Evolutionary conservation across 31 red algal genomes (phyloP).

Genomic region (Odonthalia washingtoniensis): DNA sequence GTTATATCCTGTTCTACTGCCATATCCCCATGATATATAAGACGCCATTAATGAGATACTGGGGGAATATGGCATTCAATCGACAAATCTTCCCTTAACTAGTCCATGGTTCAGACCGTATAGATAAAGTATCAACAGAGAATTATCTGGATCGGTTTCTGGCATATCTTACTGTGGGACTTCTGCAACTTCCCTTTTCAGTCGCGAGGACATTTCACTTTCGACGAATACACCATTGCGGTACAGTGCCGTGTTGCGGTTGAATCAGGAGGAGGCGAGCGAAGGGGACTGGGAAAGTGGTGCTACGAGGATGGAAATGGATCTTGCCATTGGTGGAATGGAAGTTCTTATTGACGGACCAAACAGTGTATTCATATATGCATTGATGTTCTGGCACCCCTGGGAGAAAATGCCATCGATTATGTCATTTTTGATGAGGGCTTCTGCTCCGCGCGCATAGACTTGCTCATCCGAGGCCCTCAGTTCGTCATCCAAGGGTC

Average conservation of each 20-base stretch:
- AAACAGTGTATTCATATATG: constrained; percentile 77
- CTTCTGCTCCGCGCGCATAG: constrained; percentile 76
- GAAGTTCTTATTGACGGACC: constrained; percentile 91
- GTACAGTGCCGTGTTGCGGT: constrained; percentile 75
- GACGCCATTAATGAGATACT: constrained; percentile 75
- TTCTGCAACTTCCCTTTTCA: neutral
- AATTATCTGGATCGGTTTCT: constrained; percentile 9
- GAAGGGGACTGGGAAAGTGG: constrained; percentile 73
- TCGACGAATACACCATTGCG: constrained; percentile 57
- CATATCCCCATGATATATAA: constrained; percentile 67
- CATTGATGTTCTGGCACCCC: constrained; percentile 83
- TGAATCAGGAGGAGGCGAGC: constrained; percentile 78
- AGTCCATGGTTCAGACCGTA: too few relatives aligned
- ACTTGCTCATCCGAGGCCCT: constrained; percentile 59
- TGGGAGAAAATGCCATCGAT: constrained; percentile 87
- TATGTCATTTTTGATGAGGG: constrained; percentile 74
- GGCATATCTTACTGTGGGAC: constrained; percentile 12
- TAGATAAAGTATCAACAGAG: neutral
- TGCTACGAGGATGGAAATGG: constrained; percentile 79
- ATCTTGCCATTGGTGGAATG: constrained; percentile 84
- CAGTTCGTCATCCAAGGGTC: too few relatives aligned
- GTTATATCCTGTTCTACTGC: constrained; percentile 43
- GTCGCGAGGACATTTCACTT: constrained; percentile 49
- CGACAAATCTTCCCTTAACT: too few relatives aligned
- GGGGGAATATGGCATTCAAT: constrained; percentile 69